phyloP scores from a whole-genome alignment of 164 flowering plant species.

The Macadamia integrifolia region DNA sequence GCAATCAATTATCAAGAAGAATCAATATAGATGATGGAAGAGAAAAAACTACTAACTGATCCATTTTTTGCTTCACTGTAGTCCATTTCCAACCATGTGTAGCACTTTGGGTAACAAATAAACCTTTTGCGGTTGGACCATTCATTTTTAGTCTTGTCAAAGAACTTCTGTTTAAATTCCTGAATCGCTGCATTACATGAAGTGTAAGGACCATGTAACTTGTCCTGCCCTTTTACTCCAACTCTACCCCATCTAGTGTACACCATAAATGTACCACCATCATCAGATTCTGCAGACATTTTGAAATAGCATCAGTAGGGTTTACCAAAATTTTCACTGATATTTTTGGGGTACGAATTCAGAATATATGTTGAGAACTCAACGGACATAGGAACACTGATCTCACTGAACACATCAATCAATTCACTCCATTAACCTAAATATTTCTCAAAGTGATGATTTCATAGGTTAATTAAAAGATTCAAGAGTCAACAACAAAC shows the following conservation, averaged over 20 bases:
- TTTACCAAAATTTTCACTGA: background rate
- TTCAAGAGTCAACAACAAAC: constrained; percentile 16
- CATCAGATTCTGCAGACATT: constrained; percentile 47
- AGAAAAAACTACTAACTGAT: constrained; percentile 17
- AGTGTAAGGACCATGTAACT: constrained; percentile 46
- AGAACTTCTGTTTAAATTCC: constrained; percentile 48
- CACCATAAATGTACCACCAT: constrained; percentile 42
- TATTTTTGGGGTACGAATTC: background rate
- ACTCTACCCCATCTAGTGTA: constrained; percentile 69
- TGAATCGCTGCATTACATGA: constrained; percentile 27
- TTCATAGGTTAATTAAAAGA: background rate
- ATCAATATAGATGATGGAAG: background rate
- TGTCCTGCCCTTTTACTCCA: constrained; percentile 55
- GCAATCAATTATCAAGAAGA: background rate
- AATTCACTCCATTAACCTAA: background rate
- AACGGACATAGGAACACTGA: background rate
- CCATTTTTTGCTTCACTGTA: constrained; percentile 32
- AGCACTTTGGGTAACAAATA: constrained; percentile 36
- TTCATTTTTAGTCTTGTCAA: constrained; percentile 41
- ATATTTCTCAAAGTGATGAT: background rate
- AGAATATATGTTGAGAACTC: background rate
- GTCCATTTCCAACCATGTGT: constrained; percentile 68
- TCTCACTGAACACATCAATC: background rate
- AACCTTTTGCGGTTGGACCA: constrained; percentile 43
- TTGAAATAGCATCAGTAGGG: background rate